Percentiles rank a stretch among this genome's conserved stretches.
Evolutionary conservation across 306 rosid species (phyloP).

Genomic region (Aeschynomene evenia): DNA sequence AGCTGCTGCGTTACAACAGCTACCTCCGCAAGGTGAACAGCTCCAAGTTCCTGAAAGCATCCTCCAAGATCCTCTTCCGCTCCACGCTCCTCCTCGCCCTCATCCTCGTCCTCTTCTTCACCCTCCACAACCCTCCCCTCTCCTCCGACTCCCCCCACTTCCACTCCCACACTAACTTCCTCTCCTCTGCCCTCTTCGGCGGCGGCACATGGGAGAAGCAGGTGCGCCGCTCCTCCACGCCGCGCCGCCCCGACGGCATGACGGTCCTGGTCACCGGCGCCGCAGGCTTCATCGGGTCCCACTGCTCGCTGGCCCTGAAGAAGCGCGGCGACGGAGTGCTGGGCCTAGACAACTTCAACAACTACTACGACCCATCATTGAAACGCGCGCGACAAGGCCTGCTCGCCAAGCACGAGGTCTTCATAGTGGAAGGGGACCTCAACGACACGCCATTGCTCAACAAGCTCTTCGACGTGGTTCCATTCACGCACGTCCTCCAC

Average conservation of each 20-base stretch:
- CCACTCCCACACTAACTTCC: conserved; percentile 53
- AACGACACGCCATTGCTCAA: conserved; percentile 67
- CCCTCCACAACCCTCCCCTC: conserved; percentile 75
- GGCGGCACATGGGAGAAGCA: conserved; percentile 86
- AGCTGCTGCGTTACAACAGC: conserved; percentile 83
- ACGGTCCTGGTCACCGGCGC: conserved; percentile 85
- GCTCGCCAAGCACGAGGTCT: conserved; percentile 51
- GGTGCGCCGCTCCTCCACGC: conserved; percentile 71
- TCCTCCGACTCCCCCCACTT: conserved; percentile 10
- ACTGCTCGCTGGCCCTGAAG: conserved; percentile 74
- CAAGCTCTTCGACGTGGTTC: conserved; percentile 78
- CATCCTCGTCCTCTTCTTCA: conserved; percentile 65
- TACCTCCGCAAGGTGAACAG: conserved; percentile 74
- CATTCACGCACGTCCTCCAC: conserved; percentile 85
- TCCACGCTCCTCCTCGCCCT: conserved; percentile 72
- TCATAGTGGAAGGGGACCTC: conserved; percentile 72
- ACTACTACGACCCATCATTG: conserved; percentile 79
- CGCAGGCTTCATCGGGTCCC: conserved; percentile 80
- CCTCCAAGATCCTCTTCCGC: conserved; percentile 87
- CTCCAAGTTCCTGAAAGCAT: conserved; percentile 79
- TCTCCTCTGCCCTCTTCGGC: conserved; percentile 68
- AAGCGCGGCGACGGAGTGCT: conserved; percentile 91
- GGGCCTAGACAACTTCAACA: conserved; percentile 83
- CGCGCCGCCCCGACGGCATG: conserved; percentile 66
- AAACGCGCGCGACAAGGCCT: conserved; percentile 68